Percentiles rank a stretch among this genome's conserved stretches.
phyloP scores from a whole-genome alignment of 1,284 basidiomycete genomes.

The Irpex sp. region DNA sequence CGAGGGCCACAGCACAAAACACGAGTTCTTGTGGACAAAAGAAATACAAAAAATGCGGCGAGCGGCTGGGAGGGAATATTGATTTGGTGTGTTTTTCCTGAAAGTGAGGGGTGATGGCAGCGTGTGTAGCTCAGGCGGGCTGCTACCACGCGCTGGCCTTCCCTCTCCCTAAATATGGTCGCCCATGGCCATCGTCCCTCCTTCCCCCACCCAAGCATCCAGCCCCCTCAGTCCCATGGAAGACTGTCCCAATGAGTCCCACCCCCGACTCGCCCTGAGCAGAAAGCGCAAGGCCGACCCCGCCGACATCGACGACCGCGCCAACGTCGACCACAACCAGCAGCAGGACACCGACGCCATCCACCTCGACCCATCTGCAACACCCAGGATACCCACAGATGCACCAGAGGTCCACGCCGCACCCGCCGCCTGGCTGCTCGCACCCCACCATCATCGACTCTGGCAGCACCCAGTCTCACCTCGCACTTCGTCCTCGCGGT shows the following conservation, averaged over 20 bases:
- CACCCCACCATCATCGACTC: constrained; percentile 13
- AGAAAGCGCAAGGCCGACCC: constrained; percentile 55
- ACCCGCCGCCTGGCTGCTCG: constrained; percentile 23
- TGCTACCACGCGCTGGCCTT: constrained; percentile 30
- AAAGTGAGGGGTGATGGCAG: constrained; percentile 21
- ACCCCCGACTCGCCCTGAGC: constrained; percentile 35
- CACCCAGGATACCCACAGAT: constrained; percentile 34
- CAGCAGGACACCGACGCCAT: constrained; percentile 18
- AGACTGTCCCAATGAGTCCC: constrained; percentile 44
- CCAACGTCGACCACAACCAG: constrained; percentile 19
- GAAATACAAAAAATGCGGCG: neutral
- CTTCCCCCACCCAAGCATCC: constrained; percentile 18
- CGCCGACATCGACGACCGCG: constrained; percentile 44
- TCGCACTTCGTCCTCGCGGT: constrained; percentile 5
- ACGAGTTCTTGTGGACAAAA: neutral
- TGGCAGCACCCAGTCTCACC: neutral
- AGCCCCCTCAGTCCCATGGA: constrained; percentile 40
- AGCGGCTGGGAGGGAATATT: constrained; percentile 4
- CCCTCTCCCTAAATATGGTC: constrained; percentile 32
- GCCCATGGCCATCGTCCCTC: constrained; percentile 22
- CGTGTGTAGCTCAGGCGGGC: constrained; percentile 26
- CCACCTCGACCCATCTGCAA: constrained; percentile 29
- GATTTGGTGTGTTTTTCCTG: constrained; percentile 1
- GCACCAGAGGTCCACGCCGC: constrained; percentile 19
- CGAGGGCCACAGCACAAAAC: too few species aligned